Evolutionary conservation across 345 rosid genomes (phyloP).

Genomic region (Brassica incana): DNA sequence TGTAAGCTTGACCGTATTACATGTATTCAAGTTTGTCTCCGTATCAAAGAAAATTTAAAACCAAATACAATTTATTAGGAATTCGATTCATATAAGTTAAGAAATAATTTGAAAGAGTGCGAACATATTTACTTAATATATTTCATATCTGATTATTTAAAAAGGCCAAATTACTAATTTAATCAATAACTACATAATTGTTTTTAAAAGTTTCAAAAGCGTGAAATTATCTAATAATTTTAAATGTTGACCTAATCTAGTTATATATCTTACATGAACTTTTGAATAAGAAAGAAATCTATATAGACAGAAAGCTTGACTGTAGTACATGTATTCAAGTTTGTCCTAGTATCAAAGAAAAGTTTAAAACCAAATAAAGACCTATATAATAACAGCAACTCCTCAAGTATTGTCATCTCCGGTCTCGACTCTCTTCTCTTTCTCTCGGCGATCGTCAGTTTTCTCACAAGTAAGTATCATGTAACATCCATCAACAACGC

Average conservation of each 20-base stretch:
- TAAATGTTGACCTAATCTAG: neutral
- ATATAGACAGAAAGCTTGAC: neutral
- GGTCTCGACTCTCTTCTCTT: neutral
- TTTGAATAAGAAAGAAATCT: neutral
- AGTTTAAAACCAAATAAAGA: neutral
- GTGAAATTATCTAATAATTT: neutral
- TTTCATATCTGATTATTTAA: too few species aligned
- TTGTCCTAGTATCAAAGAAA: too few species aligned
- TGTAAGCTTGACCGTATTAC: neutral
- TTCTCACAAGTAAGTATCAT: neutral
- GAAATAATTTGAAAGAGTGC: neutral
- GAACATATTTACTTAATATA: neutral
- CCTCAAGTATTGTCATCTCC: neutral
- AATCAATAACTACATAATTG: too few species aligned
- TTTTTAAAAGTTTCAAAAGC: too few species aligned
- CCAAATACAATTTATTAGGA: neutral
- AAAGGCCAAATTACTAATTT: too few species aligned
- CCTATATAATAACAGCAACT: neutral
- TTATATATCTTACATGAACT: neutral
- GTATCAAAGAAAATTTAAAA: neutral
- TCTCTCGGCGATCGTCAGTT: neutral
- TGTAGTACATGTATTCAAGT: neutral
- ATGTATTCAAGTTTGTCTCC: neutral
- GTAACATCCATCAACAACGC: neutral
- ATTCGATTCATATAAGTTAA: neutral